Evolutionary conservation across 768 basidiomycete genomes (phyloP).

Genomic region (Mycena chlorophos): DNA sequence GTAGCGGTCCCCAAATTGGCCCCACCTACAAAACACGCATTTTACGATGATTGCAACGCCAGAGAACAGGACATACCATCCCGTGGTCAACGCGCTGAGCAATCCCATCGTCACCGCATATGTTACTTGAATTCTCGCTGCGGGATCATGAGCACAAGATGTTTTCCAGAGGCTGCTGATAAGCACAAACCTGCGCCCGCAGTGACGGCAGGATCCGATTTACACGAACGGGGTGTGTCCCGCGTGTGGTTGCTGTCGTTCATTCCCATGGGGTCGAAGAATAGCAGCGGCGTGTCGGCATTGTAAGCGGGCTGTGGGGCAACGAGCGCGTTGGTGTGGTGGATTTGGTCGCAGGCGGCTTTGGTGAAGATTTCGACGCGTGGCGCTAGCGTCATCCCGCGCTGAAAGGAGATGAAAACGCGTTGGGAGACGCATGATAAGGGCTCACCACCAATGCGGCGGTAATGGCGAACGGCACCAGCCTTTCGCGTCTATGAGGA

Average conservation of each 20-base stretch:
- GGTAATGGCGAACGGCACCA: slow-evolving; percentile 73
- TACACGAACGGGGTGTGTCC: slow-evolving; percentile 5
- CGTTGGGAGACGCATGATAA: not conserved
- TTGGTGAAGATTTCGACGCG: slow-evolving; percentile 81
- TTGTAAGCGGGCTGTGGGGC: too few species aligned
- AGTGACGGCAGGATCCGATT: slow-evolving; percentile 10
- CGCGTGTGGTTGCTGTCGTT: not conserved
- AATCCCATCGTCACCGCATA: slow-evolving; percentile 80
- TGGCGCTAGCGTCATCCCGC: slow-evolving; percentile 81
- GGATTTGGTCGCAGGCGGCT: slow-evolving; percentile 64
- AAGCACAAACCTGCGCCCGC: slow-evolving; percentile 11
- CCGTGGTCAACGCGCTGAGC: slow-evolving; percentile 81
- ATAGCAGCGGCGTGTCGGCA: slow-evolving; percentile 13
- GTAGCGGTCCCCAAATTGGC: slow-evolving; percentile 73
- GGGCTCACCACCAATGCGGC: slow-evolving; percentile 63
- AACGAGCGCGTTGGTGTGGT: slow-evolving; percentile 37
- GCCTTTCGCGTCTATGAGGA: slow-evolving; percentile 44
- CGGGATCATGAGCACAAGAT: slow-evolving; percentile 59
- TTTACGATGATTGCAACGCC: not conserved
- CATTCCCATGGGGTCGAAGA: slow-evolving; percentile 22
- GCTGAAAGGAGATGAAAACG: slow-evolving; percentile 43
- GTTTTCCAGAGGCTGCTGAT: slow-evolving; percentile 34
- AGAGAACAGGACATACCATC: slow-evolving; percentile 42
- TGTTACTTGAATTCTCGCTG: slow-evolving; percentile 69
- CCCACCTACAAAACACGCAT: slow-evolving; percentile 51